Conservation (phyloP, 306 rosid genomes). For the Fragaria iinumae region DNA sequence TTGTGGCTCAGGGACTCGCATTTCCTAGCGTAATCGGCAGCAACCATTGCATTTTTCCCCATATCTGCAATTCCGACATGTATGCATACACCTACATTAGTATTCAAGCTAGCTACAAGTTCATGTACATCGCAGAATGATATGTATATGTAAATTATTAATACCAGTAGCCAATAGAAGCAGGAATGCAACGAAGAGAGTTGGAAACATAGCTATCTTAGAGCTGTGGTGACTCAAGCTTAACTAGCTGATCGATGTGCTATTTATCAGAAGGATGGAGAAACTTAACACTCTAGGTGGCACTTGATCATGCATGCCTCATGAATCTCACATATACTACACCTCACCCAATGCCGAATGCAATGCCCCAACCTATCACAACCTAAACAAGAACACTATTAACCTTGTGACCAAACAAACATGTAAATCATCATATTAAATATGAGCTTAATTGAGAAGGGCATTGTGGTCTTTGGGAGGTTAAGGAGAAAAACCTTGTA, state of each 20-base stretch:
- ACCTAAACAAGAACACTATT: too few species aligned
- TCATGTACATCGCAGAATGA: background rate
- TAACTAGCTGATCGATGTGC: background rate
- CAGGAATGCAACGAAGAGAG: constrained; percentile 38
- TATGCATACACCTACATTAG: background rate
- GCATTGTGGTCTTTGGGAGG: too few species aligned
- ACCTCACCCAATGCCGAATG: too few species aligned
- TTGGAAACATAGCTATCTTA: constrained; percentile 26
- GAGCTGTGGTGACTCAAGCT: background rate
- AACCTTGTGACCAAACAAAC: too few species aligned
- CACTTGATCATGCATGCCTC: too few species aligned
- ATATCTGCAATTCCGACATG: constrained; percentile 10
- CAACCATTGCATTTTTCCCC: constrained; percentile 39
- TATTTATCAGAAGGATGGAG: background rate
- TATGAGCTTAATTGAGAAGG: too few species aligned
- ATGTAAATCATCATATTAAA: too few species aligned
- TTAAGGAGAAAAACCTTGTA: too few species aligned
- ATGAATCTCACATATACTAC: too few species aligned
- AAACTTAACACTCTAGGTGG: background rate
- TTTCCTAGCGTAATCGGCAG: constrained; percentile 35
- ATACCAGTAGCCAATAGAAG: constrained; percentile 54
- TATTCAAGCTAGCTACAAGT: background rate
- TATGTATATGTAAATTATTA: background rate
- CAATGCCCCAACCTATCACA: too few species aligned
- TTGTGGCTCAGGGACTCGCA: constrained; percentile 50